Percentiles rank a stretch among this genome's conserved stretches.
Conservation (phyloP, 768 basidiomycete genomes). For the Psilocybe sp. region DNA sequence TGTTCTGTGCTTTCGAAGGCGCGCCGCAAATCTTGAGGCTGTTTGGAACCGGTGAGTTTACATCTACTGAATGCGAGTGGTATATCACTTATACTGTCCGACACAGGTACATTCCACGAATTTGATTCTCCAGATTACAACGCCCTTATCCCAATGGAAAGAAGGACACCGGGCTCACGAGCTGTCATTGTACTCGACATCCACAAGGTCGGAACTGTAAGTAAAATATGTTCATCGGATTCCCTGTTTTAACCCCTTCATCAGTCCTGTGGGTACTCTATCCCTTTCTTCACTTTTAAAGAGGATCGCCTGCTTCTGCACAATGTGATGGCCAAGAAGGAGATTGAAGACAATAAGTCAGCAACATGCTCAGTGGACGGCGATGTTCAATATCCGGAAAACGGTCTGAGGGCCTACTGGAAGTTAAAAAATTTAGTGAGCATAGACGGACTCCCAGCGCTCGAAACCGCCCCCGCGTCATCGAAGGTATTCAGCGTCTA, state of each 20-base stretch:
- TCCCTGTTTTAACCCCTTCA: neutral
- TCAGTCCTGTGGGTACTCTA: slow-evolving; percentile 59
- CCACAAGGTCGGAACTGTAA: slow-evolving; percentile 45
- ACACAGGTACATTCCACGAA: slow-evolving; percentile 50
- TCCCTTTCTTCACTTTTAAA: slow-evolving; percentile 53
- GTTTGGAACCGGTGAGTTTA: slow-evolving; percentile 49
- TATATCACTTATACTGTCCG: neutral
- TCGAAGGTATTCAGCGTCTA: slow-evolving; percentile 8
- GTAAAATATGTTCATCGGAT: slow-evolving; percentile 8
- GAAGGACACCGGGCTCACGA: slow-evolving; percentile 51
- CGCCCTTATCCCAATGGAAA: slow-evolving; percentile 37
- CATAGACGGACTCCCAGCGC: slow-evolving; percentile 18
- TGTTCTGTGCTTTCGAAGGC: slow-evolving; percentile 62
- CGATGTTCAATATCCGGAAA: slow-evolving; percentile 19
- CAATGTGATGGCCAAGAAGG: slow-evolving; percentile 30
- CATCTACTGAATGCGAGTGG: neutral
- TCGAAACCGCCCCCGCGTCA: slow-evolving; percentile 12
- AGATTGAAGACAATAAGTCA: slow-evolving; percentile 31
- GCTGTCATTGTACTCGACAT: slow-evolving; percentile 55
- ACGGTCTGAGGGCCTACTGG: slow-evolving; percentile 54
- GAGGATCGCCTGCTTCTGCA: slow-evolving; percentile 47
- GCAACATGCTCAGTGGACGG: slow-evolving; percentile 8
- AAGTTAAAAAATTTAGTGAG: slow-evolving; percentile 12
- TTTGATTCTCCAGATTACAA: slow-evolving; percentile 57
- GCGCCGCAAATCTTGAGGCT: slow-evolving; percentile 57